These are phyloP conservation scores for Escovopsis sp. DNA, from an alignment of 2,329 filamentous ascomycete genomes.

Conservation along the genomic window DNA sequence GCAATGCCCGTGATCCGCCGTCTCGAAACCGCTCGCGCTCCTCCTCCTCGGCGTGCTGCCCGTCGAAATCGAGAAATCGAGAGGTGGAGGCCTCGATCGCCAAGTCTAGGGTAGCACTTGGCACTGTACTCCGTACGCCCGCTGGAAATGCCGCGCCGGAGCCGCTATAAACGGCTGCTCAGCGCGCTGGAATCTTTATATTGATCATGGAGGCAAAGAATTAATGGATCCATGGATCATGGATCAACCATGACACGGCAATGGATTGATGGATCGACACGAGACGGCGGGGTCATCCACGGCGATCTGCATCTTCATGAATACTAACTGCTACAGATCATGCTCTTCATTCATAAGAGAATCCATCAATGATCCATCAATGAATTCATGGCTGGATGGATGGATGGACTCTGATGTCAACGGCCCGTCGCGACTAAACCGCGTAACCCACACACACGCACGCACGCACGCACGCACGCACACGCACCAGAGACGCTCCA, in stretches of 20 bases:
- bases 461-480: background rate
- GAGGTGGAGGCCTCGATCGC: background rate
- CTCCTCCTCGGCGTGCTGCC: background rate
- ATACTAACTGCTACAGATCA: too few relatives aligned
- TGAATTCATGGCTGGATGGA: too few relatives aligned
- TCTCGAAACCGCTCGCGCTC: background rate
- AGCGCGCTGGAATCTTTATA: background rate
- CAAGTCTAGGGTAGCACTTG: too few relatives aligned
- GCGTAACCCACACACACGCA: conserved; percentile 13
- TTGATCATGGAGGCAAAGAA: background rate
- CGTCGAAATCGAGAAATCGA: background rate
- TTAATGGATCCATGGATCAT: too few relatives aligned
- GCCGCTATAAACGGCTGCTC: background rate
- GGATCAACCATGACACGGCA: too few relatives aligned
- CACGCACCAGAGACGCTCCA: background rate
- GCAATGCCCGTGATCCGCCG: too few relatives aligned
- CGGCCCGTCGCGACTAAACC: conserved; percentile 15
- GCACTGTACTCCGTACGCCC: background rate
- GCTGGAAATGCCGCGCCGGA: background rate
- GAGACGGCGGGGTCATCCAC: too few relatives aligned
- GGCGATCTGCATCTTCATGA: too few relatives aligned
- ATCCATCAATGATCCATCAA: too few relatives aligned
- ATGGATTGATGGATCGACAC: too few relatives aligned
- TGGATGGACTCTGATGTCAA: too few relatives aligned
- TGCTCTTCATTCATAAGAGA: too few relatives aligned